phyloP scores from a whole-genome alignment of 257 asterid genomes.

The Solanum chmielewskii region DNA sequence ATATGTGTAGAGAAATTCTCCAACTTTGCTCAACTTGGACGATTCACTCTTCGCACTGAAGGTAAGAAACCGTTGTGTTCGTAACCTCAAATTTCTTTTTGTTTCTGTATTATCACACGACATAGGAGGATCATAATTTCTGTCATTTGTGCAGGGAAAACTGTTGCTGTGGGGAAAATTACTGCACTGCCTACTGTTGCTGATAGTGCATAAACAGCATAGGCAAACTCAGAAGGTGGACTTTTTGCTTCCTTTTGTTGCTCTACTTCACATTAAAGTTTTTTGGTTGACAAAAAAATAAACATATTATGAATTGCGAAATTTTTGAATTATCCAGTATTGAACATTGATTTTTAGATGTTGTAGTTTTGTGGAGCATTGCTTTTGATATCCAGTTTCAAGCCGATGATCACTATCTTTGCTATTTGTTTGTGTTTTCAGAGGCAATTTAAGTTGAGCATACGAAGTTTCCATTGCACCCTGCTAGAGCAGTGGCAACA shows the following conservation, averaged over 20 bases:
- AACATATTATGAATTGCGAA: neutral
- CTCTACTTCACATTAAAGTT: neutral
- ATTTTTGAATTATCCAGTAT: neutral
- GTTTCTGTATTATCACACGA: neutral
- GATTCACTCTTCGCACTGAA: constrained; percentile 96
- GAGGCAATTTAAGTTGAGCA: neutral
- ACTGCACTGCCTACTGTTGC: constrained; percentile 15
- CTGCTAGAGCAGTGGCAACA: neutral
- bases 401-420: neutral
- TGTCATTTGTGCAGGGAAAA: constrained; percentile 36
- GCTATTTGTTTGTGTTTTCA: neutral
- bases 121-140: neutral
- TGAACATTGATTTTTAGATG: neutral
- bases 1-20: constrained; percentile 76
- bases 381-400: neutral
- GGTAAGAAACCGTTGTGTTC: constrained; percentile 26
- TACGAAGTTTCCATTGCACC: neutral
- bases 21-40: constrained; percentile 77
- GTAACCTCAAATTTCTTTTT: neutral
- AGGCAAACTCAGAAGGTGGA: neutral
- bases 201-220: constrained; percentile 2
- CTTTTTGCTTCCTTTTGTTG: neutral
- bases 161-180: constrained; percentile 35
- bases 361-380: neutral
- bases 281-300: neutral